Base-by-base conservation (phyloP, 441 rosid genomes). In the Populus trichocarpa region DNA sequence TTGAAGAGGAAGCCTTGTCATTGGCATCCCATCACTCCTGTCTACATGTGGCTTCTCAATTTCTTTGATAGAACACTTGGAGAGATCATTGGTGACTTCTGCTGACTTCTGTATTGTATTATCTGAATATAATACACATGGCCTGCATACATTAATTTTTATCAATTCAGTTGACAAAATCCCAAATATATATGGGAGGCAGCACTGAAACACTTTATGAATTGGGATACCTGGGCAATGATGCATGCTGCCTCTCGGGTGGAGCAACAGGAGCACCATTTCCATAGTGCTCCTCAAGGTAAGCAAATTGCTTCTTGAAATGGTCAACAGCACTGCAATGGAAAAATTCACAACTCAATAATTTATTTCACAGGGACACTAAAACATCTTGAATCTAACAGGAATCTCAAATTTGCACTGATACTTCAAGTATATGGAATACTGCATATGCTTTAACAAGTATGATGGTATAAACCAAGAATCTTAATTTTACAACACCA, bases 281-380 rank as follows among this genome's bases (percentile, higher is more conserved):
- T 82, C 89, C 95, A 75, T 93, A 93, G 83, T 93, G 97, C 87
- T 95, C 98, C 86, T 95, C 99, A 2, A 93, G 97, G 87, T 74
- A 91, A 73, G 99, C 96, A 89, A 95, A 95, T 75, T 95, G 99
- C 89, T 95, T 95, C 89, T 95, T 95, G 81, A 95, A 95, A 88
- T 95, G 97, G 69, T 95, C 99, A 72, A 95, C 98, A 14, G 99
- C 99, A 86, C 99, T 95, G 90, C 88, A 87, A 30, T 36, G 35
- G 66, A 76, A 78, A 69, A 72, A 70, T 69, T 16, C 13, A 36
- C 25, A 7, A 5, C 25, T 18, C n/a, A 8, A 36, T 0, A 69
- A 32, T 23, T 61, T 22, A 22, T 23, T 61, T 26, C 28, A 1
- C 6, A 10, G 28, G 28, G 66, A 22, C 14, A 23, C 23, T 61